Evolutionary conservation across 2,329 filamentous ascomycete species (phyloP), one percentile per base, ranked within the genome.

Genomic region (Plectosphaerella plurivora): DNA sequence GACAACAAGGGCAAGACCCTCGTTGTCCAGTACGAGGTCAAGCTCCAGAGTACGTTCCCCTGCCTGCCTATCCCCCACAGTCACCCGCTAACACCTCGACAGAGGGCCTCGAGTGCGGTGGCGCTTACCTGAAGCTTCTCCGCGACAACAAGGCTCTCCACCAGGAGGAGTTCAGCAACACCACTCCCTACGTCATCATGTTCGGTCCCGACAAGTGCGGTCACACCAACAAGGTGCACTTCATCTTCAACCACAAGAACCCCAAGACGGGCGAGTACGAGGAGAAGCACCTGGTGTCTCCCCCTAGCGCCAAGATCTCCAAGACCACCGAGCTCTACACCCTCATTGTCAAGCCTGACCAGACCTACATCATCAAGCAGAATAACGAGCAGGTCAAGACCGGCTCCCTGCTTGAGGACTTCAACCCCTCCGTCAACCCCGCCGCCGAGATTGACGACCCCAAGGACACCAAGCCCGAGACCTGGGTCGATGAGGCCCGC

Each of bases 231-330:
- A 97, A 97, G 88, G 89, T 95, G 50, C 82, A 85, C 75, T 96
- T 99, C 79, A 99, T 99, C 74, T 96, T 99, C 86, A 94, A 95
- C 77, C 94, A 99, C 88, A 99, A 97, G 89, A 99, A 97, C 85
- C 94, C 94, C 70, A 97, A 96, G 89, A 97, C 91, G 46, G 93
- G 93, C 78, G 91, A 97, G 75, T 99, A 99, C 68, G 93, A 99
- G 83, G 94, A 99, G 89, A 99, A 99, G 87, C 94, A 99, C 77
- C 83, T 99, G 59, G 85, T 83, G 69, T 82, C 82, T 64, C 87
- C 93, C 59, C 92, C 94, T 56, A 81, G 87, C 54, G 92, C 92
- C 68, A 88, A 87, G 70, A 94, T 96, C 66, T 81, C 86, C 78
- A 97, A 97, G 86, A 87, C 90, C 58, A 89, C 89, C 58, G 88